These are phyloP conservation scores for Periconia macrospinosa DNA, from an alignment of 2,329 filamentous ascomycete species.

Conservation along the genomic window DNA sequence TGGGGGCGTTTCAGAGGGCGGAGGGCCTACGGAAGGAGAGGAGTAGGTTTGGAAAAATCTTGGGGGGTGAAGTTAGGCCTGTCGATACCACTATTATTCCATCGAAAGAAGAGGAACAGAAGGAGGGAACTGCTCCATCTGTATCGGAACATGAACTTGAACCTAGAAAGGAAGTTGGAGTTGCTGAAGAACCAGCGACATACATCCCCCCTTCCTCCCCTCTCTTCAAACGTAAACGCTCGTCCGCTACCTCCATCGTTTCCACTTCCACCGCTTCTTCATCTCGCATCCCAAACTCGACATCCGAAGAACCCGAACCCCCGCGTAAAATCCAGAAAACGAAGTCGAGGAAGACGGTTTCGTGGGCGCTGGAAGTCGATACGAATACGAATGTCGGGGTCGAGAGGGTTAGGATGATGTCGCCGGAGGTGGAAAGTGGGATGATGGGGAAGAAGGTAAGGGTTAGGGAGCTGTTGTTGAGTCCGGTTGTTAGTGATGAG, in stretches of 20 bases:
- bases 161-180: too few relatives aligned
- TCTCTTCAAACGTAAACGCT: background rate
- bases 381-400: background rate
- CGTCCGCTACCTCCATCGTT: background rate
- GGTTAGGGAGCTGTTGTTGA: background rate
- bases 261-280: too few relatives aligned
- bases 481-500: background rate
- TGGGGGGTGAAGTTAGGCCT: background rate
- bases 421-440: background rate
- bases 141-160: too few relatives aligned
- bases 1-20: background rate
- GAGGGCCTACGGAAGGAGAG: background rate
- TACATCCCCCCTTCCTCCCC: background rate
- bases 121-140: too few relatives aligned
- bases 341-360: background rate
- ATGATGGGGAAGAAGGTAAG: background rate
- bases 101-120: background rate
- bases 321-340: background rate
- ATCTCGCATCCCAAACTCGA: too few relatives aligned
- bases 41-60: background rate
- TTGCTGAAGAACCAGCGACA: background rate
- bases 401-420: background rate
- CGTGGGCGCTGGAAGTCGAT: constrained; percentile 1
- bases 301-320: background rate
- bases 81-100: background rate